Conservation (phyloP, 495 filamentous ascomycete species). For the Lepraria neglecta region DNA sequence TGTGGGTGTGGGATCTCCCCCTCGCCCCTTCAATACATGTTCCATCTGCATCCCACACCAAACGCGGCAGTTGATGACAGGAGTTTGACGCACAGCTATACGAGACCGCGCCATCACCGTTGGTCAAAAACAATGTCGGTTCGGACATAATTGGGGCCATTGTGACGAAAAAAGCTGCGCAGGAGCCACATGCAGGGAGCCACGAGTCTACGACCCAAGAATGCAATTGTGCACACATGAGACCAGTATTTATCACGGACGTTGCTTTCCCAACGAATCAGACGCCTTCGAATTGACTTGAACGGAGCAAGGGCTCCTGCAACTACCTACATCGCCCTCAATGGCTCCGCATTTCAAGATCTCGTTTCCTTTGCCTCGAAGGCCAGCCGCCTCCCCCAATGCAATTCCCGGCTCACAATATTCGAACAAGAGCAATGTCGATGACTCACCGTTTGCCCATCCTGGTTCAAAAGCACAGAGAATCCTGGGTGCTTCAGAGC, state of each 20-base stretch:
- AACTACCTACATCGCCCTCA: background rate
- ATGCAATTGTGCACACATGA: background rate
- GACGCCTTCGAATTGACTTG: background rate
- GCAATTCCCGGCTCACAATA: constrained; percentile 20
- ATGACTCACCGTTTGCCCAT: constrained; percentile 23
- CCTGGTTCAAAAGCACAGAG: constrained; percentile 27
- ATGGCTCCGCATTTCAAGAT: constrained; percentile 29
- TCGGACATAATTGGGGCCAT: background rate
- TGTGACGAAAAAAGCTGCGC: constrained; percentile 6
- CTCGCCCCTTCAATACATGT: background rate
- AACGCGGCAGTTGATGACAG: background rate
- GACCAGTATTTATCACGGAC: background rate
- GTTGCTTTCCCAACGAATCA: background rate
- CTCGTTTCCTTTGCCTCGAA: constrained; percentile 27
- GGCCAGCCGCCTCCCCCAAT: constrained; percentile 20
- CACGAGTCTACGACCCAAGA: background rate
- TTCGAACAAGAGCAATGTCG: constrained; percentile 17
- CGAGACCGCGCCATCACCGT: background rate
- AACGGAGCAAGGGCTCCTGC: background rate
- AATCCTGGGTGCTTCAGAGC: constrained; percentile 21
- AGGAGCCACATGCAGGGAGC: constrained; percentile 4
- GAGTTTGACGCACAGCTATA: background rate
- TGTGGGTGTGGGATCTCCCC: background rate
- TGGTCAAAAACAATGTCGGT: background rate
- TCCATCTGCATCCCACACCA: background rate